A percentile compares a stretch with the other conserved stretches of the same genome.
Conservation (phyloP, 2,329 filamentous ascomycete species). For the Talaromyces rugulosus region DNA sequence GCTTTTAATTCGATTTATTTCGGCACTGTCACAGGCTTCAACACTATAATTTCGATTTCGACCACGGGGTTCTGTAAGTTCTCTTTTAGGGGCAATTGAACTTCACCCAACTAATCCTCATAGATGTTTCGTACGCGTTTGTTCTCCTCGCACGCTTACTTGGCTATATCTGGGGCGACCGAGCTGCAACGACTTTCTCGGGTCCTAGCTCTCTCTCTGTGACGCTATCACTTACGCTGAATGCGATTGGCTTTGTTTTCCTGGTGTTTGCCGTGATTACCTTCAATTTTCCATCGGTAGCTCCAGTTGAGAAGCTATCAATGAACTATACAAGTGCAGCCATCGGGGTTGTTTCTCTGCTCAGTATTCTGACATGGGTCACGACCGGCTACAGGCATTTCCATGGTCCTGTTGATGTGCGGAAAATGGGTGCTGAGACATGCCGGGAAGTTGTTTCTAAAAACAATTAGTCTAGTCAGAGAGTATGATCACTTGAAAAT, state of each 20-base stretch:
- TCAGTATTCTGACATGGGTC: slow-evolving; percentile 50
- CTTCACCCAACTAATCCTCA: background rate
- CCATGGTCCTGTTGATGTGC: slow-evolving; percentile 39
- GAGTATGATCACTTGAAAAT: background rate
- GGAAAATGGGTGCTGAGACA: background rate
- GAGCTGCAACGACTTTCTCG: slow-evolving; percentile 20
- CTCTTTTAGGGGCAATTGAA: background rate
- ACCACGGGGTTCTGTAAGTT: slow-evolving; percentile 54
- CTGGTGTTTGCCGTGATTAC: slow-evolving; percentile 53
- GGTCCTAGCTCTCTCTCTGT: slow-evolving; percentile 35
- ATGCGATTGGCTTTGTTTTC: slow-evolving; percentile 49
- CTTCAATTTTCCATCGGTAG: slow-evolving; percentile 52
- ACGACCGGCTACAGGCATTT: slow-evolving; percentile 49
- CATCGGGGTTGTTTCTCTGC: slow-evolving; percentile 50
- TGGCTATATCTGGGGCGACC: slow-evolving; percentile 37
- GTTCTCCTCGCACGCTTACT: slow-evolving; percentile 50
- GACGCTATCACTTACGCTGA: slow-evolving; percentile 44
- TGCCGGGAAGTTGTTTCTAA: background rate
- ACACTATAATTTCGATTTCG: slow-evolving; percentile 54
- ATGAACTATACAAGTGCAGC: slow-evolving; percentile 59
- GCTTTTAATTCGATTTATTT: slow-evolving; percentile 55
- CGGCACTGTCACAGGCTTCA: slow-evolving; percentile 52
- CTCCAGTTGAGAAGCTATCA: slow-evolving; percentile 50
- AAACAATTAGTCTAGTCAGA: background rate
- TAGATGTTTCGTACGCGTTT: slow-evolving; percentile 55